These are phyloP conservation scores for Lophiostoma macrostomum DNA, from an alignment of 495 filamentous ascomycete species.

Conservation along the genomic window DNA sequence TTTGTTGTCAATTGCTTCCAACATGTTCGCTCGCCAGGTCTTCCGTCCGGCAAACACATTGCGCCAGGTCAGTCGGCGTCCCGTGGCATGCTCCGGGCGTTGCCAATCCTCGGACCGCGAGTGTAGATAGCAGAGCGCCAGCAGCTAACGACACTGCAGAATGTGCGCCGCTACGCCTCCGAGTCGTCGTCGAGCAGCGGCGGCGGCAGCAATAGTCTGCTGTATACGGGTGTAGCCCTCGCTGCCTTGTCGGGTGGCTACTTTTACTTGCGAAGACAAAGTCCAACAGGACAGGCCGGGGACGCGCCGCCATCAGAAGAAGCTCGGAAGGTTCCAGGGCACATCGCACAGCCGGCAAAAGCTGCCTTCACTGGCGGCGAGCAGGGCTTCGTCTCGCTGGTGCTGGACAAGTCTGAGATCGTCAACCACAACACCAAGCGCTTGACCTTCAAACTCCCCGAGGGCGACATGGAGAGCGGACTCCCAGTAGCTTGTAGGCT, in stretches of 20 bases:
- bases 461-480: slow-evolving; percentile 78
- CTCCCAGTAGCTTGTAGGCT: slow-evolving; percentile 73
- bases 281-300: slow-evolving; percentile 8
- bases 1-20: slow-evolving; percentile 20
- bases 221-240: slow-evolving; percentile 19
- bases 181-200: slow-evolving; percentile 34
- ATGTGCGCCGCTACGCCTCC: slow-evolving; percentile 44
- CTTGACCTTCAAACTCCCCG: slow-evolving; percentile 78
- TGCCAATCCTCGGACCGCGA: too few relatives aligned
- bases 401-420: slow-evolving; percentile 70
- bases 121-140: slow-evolving; percentile 8
- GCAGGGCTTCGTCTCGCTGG: slow-evolving; percentile 77
- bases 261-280: slow-evolving; percentile 26
- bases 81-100: neutral
- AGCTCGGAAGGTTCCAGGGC: slow-evolving; percentile 26
- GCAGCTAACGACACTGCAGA: slow-evolving; percentile 29
- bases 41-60: slow-evolving; percentile 35
- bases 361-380: slow-evolving; percentile 77
- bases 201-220: slow-evolving; percentile 29
- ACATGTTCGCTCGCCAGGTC: slow-evolving; percentile 37
- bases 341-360: slow-evolving; percentile 39
- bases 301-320: slow-evolving; percentile 25
- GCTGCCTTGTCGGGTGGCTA: slow-evolving; percentile 35
- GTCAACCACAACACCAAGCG: slow-evolving; percentile 90
- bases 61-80: slow-evolving; percentile 28